Evolutionary conservation across 2,329 filamentous ascomycete species (phyloP), one percentile per base, ranked within the genome.

Genomic region (Cladosporium sp.): DNA sequence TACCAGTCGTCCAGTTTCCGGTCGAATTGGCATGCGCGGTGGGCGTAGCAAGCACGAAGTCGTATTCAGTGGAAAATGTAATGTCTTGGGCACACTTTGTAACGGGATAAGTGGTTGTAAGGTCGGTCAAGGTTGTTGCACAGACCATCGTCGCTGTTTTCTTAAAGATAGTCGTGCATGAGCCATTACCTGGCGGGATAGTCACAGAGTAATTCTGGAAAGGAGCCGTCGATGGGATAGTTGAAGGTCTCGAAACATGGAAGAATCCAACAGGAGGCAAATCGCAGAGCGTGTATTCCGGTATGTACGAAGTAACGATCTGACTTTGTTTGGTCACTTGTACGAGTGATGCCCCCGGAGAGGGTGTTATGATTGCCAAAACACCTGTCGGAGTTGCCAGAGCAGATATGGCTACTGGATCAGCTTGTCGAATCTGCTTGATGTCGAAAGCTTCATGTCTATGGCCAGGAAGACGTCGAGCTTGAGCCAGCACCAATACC

Each of bases 31-130:
- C 52, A 1, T 62, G 61, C 5, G 68, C 62, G 8, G 63, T 65
- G 2, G 70, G 67, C 4, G 64, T 68, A 5, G 66, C 65, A n/a
- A 74, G 54, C 1, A 64, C 64, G 56, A 68, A 72, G n/a, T 70
- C 71, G 43, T 68, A 70, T 40, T 73, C 66, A 43, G 66, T 73
- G 2, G 71, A 74, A 56, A 74, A 75, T 3, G 72, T 74, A 42
- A 76, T 63, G 17, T 74, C 65, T 49, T 76, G 71, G 19, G 62
- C 61, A 54, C 73, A 75, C 5, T 68, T 61, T 12, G 70, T 66
- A 44, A 76, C 64, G 1, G 68, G 69, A 51, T 73, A 64, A 39
- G 66, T 67, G 6, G 66, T 65, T 1, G 65, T 69, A 3, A 76
- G 60, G 1, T 68, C 70, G 2, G 64, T 72, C 24, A 75, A 61